Base-by-base conservation (phyloP, 345 rosid species). In the Arabis hirsuta region DNA sequence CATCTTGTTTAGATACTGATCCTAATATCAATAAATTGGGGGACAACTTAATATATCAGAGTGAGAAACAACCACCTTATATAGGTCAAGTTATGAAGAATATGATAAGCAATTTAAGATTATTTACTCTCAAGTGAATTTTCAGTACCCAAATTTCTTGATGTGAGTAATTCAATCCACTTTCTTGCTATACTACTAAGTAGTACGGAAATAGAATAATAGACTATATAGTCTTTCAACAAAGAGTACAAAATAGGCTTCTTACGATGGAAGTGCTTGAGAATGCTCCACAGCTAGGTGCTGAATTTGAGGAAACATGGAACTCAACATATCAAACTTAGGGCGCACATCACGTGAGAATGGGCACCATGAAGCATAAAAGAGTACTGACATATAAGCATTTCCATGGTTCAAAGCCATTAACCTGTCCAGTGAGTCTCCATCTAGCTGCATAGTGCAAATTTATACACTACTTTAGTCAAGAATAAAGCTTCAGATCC, bases 361-460 rank as follows among this genome's bases (percentile, higher is more conserved):
- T 1, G 87, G 96, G 82, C 97, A 89, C 89, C 89, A 88, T n/a
- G 95, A 83, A 80, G 92, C 96, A 67, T 91, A 85, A 82, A 94
- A 88, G 55, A 94, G 88, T 22, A 94, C 76, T 0, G 92, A 76
- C 41, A 81, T 67, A 64, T 73, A 91, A 70, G 61, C 73, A 62
- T 79, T 72, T 19, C 73, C 69, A 65, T 73, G 82, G 68, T 46
- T 55, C 11, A 24, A 46, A 62, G 59, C 64, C 81, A 84, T 78
- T 69, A 80, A 63, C 73, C 80, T 73, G 46, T 89, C 87, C 44
- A 94, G 81, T 67, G 84, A 81, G 78, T 84, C 80, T 41, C 93
- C 96, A 78, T 87, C 79, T 66, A 83, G 85, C 98, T 94, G 67
- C 77, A 62, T 29, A 63, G 51, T 55, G 56, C 16, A 72, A 38